phyloP scores from a whole-genome alignment of 306 rosid genomes.

The Dryas alaskensis region DNA sequence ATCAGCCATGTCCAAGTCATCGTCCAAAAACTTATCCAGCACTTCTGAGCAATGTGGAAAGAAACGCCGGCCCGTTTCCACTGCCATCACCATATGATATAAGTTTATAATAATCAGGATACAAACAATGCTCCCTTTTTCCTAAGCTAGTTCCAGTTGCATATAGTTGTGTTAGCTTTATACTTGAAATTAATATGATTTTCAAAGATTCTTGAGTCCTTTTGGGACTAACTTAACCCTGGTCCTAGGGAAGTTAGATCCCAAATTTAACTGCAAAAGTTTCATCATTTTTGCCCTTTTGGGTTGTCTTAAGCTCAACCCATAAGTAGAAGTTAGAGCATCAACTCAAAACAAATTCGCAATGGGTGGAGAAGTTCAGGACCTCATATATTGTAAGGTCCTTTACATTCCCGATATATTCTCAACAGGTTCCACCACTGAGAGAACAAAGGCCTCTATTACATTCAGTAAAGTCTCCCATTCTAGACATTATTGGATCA shows the following conservation, averaged over 20 bases:
- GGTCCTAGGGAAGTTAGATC: not conserved
- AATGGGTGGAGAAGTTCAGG: too few species aligned
- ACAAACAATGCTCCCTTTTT: not conserved
- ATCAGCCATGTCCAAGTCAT: constrained; percentile 70
- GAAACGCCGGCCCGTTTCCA: constrained; percentile 75
- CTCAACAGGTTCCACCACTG: too few species aligned
- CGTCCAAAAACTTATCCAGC: constrained; percentile 71
- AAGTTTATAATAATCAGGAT: not conserved
- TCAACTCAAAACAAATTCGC: too few species aligned
- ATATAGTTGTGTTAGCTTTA: not conserved
- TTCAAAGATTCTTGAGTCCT: not conserved
- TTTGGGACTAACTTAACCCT: not conserved
- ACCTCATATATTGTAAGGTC: too few species aligned
- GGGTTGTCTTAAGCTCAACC: too few species aligned
- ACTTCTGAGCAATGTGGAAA: constrained; percentile 94
- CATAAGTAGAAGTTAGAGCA: too few species aligned
- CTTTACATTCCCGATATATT: too few species aligned
- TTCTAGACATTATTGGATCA: not conserved
- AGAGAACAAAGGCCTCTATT: too few species aligned
- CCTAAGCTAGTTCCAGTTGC: constrained; percentile 16
- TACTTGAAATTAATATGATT: not conserved
- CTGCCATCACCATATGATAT: constrained; percentile 38
- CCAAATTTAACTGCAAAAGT: too few species aligned
- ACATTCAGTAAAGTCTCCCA: too few species aligned
- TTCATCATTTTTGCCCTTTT: too few species aligned